Evolutionary conservation across 1,284 basidiomycete species (phyloP).

Genomic region (Melampsora americana): DNA sequence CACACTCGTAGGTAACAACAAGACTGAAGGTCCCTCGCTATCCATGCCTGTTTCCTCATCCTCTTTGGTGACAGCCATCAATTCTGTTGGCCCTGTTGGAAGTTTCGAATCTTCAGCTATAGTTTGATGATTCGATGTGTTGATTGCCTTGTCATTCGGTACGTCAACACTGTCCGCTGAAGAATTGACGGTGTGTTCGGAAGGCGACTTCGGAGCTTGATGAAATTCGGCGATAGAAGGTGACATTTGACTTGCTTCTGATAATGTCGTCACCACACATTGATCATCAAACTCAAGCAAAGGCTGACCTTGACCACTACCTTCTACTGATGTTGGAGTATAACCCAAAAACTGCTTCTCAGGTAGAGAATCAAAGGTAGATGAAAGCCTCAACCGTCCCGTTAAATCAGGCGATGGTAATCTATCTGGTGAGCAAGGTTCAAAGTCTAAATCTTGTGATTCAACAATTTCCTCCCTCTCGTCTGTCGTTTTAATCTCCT

Average conservation of each 20-base stretch:
- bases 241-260: slow-evolving; percentile 15
- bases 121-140: too few relatives aligned
- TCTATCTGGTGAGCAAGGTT: slow-evolving; percentile 26
- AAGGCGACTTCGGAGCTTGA: neutral
- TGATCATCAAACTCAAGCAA: slow-evolving; percentile 23
- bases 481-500: neutral
- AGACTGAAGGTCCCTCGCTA: neutral
- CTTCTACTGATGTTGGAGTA: slow-evolving; percentile 7
- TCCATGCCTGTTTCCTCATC: too few relatives aligned
- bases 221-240: slow-evolving; percentile 1
- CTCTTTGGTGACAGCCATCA: too few relatives aligned
- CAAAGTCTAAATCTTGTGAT: slow-evolving; percentile 5
- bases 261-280: slow-evolving; percentile 11
- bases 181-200: too few relatives aligned
- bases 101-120: too few relatives aligned
- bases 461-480: slow-evolving; percentile 7
- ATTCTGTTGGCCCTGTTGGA: too few relatives aligned
- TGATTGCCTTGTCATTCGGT: too few relatives aligned
- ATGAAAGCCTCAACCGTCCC: slow-evolving; percentile 23
- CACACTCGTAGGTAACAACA: neutral
- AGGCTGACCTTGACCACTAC: neutral
- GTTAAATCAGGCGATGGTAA: slow-evolving; percentile 26
- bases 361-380: neutral
- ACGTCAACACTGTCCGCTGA: too few relatives aligned
- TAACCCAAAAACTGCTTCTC: slow-evolving; percentile 34